Base-by-base conservation (phyloP, 2,329 filamentous ascomycete genomes). In the Trichoderma sp. region DNA sequence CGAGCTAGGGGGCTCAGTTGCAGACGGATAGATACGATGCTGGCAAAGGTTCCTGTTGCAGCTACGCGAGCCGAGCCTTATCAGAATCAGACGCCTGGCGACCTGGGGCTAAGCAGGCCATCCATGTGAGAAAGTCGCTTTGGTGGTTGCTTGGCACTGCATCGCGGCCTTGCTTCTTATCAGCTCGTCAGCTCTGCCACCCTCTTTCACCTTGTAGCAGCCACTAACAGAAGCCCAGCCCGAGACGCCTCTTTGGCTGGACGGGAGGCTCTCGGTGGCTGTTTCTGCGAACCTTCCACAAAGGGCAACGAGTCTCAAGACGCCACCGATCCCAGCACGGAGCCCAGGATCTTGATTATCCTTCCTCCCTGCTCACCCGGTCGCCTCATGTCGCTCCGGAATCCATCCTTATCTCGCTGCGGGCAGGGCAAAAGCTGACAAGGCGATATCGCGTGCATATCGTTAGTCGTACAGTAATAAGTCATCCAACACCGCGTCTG, bases 231-330 rank as follows among this genome's bases (percentile, higher is more conserved):
- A n/a, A 27, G 41, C 41, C 41, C 62, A 62, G 53, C 35, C 35
- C 68, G 31, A 45, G 53, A 35, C 56, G 50, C 31, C 35, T 53
- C 53, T 21, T 24, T 68, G 53, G 63, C 72, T 71, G 31, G 53
- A 63, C 74, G 41, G 69, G 68, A 67, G 65, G 59, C 66, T 67
- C 66, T 21, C 45, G 65, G 73, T 68, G 50, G 73, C 68, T 60
- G 45, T 78, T 78, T 80, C 79, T 76, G 77, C 79, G 76, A 79
- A 80, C 79, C 79, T 80, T 80, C 79, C 79, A 79, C 76, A 80
- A 80, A 53, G 59, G 79, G 79, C 75, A 77, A 77, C 74, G 72
- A 77, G 71, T 62, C 31, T 65, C 56, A 41, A 45, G 62, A 74
- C 67, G 67, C 71, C 45, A 66, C 45, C 31, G 41, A 66, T 38